These are phyloP conservation scores for Didymella keratinophila DNA, from an alignment of 2,329 filamentous ascomycete species.

Conservation along the genomic window DNA sequence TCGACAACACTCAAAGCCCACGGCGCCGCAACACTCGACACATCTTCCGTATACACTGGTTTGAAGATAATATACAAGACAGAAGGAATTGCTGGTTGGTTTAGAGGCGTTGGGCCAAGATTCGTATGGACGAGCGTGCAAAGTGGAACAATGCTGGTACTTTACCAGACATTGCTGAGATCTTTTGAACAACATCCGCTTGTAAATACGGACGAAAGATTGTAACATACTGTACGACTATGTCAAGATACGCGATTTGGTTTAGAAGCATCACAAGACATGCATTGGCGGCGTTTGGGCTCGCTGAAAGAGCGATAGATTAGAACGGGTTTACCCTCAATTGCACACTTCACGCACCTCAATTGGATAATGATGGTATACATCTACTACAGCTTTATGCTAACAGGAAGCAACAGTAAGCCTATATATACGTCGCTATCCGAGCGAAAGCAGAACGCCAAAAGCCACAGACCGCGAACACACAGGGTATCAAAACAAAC, in stretches of 20 bases:
- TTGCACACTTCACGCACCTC: conserved; percentile 2
- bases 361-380: background rate
- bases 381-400: background rate
- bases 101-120: conserved; percentile 90
- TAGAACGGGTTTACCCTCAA: conserved; percentile 13
- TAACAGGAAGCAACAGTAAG: background rate
- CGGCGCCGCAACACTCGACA: conserved; percentile 81
- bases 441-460: background rate
- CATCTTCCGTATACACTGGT: conserved; percentile 86
- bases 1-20: conserved; percentile 82
- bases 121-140: conserved; percentile 98
- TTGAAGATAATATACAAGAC: conserved; percentile 87
- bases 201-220: conserved; percentile 30
- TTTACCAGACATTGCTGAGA: conserved; percentile 88
- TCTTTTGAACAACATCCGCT: conserved; percentile 70
- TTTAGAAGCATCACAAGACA: conserved; percentile 15
- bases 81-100: conserved; percentile 89
- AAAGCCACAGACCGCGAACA: background rate
- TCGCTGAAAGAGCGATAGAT: conserved; percentile 23
- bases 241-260: conserved; percentile 16
- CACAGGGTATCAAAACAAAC: background rate
- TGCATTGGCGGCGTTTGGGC: conserved; percentile 31
- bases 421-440: background rate
- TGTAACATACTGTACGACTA: conserved; percentile 32
- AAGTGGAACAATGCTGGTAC: conserved; percentile 93